Percentiles rank a stretch among this genome's conserved stretches.
phyloP scores from a whole-genome alignment of 345 rosid genomes.

The Arabidopsis suecica region DNA sequence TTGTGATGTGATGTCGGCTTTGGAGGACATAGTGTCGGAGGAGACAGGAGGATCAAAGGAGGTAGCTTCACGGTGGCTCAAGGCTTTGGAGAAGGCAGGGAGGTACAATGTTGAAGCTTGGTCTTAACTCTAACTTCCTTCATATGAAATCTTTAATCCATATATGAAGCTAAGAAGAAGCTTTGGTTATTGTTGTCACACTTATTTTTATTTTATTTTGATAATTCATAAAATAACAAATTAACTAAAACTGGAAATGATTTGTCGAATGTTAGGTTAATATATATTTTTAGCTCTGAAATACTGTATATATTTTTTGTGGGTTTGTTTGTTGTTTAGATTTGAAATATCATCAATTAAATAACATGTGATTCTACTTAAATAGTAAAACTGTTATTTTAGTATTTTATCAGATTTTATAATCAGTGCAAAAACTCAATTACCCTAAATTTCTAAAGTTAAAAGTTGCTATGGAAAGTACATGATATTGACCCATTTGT shows the following conservation, averaged over 20 bases:
- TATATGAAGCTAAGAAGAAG: background rate
- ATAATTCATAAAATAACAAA: background rate
- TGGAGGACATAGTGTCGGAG: conserved; percentile 71
- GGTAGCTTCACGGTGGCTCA: conserved; percentile 60
- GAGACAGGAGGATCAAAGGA: conserved; percentile 61
- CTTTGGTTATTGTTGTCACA: conserved; percentile 7
- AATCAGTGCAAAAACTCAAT: background rate
- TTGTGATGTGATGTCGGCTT: conserved; percentile 68
- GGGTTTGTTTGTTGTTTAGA: background rate
- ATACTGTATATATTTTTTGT: background rate
- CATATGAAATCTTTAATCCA: background rate
- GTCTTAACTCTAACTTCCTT: conserved; percentile 55
- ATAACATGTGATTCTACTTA: background rate
- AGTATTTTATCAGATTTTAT: background rate
- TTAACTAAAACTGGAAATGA: background rate
- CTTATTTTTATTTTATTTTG: background rate
- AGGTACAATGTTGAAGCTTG: conserved; percentile 95
- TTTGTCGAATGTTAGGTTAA: background rate
- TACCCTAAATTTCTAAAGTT: background rate
- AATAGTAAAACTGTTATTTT: no score
- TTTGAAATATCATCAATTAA: background rate
- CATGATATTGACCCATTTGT: background rate
- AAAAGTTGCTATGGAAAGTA: background rate
- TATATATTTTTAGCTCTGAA: background rate
- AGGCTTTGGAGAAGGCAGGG: conserved; percentile 75